Conservation (phyloP, 2,329 filamentous ascomycete genomes). For the Pezicula radicicola region DNA sequence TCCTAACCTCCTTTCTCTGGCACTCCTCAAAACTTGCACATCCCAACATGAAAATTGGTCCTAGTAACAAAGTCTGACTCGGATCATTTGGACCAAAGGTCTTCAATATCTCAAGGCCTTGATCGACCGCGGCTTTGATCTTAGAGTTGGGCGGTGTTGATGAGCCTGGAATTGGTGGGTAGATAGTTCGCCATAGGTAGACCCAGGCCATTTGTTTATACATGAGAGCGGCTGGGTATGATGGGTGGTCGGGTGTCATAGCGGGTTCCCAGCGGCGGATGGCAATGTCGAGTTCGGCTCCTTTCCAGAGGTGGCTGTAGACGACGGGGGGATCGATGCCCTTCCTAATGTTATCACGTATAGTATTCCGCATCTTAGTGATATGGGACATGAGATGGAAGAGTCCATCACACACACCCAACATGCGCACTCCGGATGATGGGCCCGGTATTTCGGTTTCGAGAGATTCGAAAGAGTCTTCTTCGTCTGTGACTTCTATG, state of each 20-base stretch:
- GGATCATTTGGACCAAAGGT: conserved; percentile 55
- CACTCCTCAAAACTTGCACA: conserved; percentile 52
- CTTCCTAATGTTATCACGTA: conserved; percentile 63
- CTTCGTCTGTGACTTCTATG: conserved; percentile 14
- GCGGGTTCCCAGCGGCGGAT: conserved; percentile 72
- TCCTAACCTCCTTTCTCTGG: conserved; percentile 51
- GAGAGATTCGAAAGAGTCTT: conserved; percentile 17
- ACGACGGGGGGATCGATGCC: conserved; percentile 67
- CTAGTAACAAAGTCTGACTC: conserved; percentile 55
- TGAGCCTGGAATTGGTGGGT: conserved; percentile 47
- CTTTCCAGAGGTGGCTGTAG: conserved; percentile 69
- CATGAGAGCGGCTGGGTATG: conserved; percentile 52
- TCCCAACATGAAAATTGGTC: conserved; percentile 59
- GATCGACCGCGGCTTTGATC: conserved; percentile 52
- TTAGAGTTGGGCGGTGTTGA: neutral
- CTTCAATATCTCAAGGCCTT: conserved; percentile 52
- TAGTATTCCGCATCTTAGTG: conserved; percentile 70
- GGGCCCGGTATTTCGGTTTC: conserved; percentile 18
- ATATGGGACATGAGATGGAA: conserved; percentile 78
- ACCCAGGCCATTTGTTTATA: conserved; percentile 68
- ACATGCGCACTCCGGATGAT: conserved; percentile 42
- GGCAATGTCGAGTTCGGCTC: conserved; percentile 71
- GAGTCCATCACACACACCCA: conserved; percentile 80
- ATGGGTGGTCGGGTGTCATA: conserved; percentile 55
- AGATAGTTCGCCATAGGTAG: conserved; percentile 59